Conservation (phyloP, 192 early-diverging fungal species). For the Backusella westeae region DNA sequence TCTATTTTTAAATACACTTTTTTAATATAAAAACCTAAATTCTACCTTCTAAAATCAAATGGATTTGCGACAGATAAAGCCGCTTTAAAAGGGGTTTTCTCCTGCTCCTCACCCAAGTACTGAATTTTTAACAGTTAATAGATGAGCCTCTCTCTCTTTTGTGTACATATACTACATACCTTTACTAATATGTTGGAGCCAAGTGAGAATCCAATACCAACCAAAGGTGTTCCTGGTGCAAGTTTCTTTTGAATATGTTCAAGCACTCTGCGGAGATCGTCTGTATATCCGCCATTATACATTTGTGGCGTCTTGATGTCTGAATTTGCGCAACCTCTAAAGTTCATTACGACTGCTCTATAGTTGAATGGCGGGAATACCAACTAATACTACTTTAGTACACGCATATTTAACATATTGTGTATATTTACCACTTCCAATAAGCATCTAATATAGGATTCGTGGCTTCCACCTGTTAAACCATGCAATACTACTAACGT, state of each 20-base stretch:
- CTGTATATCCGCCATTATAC: constrained; percentile 80
- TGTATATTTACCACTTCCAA: constrained; percentile 48
- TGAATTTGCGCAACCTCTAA: constrained; percentile 85
- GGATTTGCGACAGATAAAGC: constrained; percentile 86
- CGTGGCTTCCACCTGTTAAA: constrained; percentile 89
- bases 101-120: constrained; percentile 82
- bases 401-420: background rate
- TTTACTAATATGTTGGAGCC: constrained; percentile 93
- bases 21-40: background rate
- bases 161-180: constrained; percentile 30
- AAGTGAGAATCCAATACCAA: constrained; percentile 88
- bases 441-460: constrained; percentile 82
- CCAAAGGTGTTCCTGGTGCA: constrained; percentile 61
- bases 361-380: constrained; percentile 59
- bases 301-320: constrained; percentile 75
- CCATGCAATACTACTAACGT: constrained; percentile 87
- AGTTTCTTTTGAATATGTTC: constrained; percentile 52
- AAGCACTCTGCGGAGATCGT: constrained; percentile 69
- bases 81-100: constrained; percentile 69
- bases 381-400: constrained; percentile 7
- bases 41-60: constrained; percentile 70
- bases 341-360: constrained; percentile 84
- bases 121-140: constrained; percentile 14
- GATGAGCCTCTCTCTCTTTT: background rate
- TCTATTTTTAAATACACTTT: background rate